phyloP scores from a whole-genome alignment of 2,329 filamentous ascomycete species.

The Myriosclerotinia duriaeana region DNA sequence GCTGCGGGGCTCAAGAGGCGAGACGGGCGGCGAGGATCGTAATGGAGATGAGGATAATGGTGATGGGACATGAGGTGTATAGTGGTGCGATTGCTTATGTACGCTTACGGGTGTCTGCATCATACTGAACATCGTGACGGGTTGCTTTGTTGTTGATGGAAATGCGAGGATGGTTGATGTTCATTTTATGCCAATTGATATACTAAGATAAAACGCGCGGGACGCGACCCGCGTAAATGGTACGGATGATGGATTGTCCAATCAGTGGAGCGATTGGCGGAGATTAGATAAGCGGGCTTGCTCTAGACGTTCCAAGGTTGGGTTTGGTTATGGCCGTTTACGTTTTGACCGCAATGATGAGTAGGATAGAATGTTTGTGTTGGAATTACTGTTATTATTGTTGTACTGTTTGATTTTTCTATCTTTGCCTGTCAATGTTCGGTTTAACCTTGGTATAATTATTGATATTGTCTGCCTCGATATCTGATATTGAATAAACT shows the following conservation, averaged over 20 bases:
- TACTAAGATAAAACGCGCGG: not conserved
- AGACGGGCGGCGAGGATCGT: conserved; percentile 20
- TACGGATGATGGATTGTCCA: not conserved
- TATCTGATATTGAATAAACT: too few species aligned
- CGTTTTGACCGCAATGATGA: not conserved
- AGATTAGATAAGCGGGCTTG: conserved; percentile 8
- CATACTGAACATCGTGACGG: conserved; percentile 17
- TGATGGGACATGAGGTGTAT: conserved; percentile 23
- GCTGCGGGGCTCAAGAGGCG: conserved; percentile 20
- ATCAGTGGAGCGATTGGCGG: not conserved
- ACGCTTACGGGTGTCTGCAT: conserved; percentile 15
- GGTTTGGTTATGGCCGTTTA: not conserved
- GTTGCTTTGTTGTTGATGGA: not conserved
- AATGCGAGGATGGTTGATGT: not conserved
- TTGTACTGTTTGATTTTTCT: too few species aligned
- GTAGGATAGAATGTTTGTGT: not conserved
- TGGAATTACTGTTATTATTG: not conserved
- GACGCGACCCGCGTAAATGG: conserved; percentile 8
- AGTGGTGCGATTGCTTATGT: conserved; percentile 21
- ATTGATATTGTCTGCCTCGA: too few species aligned
- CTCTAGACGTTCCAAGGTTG: not conserved
- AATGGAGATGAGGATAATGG: conserved; percentile 23
- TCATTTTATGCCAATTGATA: conserved; percentile 1
- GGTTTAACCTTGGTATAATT: too few species aligned
- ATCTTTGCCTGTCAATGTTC: too few species aligned